Percentiles rank a stretch among this genome's conserved stretches.
Conservation (phyloP, 805 yeast species). For the Myxozyma mucilagina region DNA sequence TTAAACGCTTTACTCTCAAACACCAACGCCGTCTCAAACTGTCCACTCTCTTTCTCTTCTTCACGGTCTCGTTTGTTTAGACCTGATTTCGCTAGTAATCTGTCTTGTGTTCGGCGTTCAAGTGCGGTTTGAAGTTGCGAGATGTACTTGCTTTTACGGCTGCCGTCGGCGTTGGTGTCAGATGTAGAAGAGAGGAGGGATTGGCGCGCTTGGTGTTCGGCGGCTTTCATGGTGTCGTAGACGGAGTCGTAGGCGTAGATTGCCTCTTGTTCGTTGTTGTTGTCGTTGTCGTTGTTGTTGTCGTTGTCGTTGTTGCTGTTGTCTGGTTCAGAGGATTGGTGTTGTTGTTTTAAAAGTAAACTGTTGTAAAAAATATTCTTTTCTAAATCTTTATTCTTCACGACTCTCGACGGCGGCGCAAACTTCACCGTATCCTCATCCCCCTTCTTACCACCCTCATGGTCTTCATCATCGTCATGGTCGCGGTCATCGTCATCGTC, state of each 20-base stretch:
- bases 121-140: constrained; percentile 48
- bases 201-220: constrained; percentile 24
- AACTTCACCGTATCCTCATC: not conserved
- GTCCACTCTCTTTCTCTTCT: constrained; percentile 46
- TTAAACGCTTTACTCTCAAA: constrained; percentile 54
- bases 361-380: no score
- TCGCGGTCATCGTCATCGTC: not conserved
- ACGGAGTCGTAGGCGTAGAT: constrained; percentile 51
- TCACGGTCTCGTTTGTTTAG: constrained; percentile 45
- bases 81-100: constrained; percentile 44
- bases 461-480: not conserved
- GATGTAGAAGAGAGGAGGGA: not conserved
- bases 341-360: no score
- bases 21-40: constrained; percentile 44
- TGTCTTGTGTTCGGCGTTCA: constrained; percentile 49
- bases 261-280: constrained; percentile 21
- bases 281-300: constrained; percentile 1
- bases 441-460: not conserved
- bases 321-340: no score
- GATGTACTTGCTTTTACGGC: constrained; percentile 43
- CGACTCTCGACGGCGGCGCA: not conserved
- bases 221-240: constrained; percentile 47
- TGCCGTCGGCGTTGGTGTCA: constrained; percentile 18
- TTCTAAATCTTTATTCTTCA: no score
- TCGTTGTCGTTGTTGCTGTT: no score